Conservation (phyloP, 441 rosid genomes). For the Adansonia gregorii region DNA sequence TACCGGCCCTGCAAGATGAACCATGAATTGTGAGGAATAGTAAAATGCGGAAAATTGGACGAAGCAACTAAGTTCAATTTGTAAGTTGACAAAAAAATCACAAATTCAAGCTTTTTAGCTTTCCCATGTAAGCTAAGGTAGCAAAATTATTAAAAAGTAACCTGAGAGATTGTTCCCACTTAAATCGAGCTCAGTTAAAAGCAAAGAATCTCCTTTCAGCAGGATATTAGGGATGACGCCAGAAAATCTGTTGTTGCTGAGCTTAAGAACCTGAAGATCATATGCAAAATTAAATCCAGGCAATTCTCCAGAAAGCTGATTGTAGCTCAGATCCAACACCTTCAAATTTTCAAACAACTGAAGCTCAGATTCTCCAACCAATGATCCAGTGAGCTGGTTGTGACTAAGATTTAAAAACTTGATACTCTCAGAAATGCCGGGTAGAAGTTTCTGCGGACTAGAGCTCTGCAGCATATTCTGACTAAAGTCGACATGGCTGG, state of each 20-base stretch:
- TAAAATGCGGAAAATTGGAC: slow-evolving; percentile 10
- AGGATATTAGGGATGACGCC: slow-evolving; percentile 86
- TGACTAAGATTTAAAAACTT: slow-evolving; percentile 77
- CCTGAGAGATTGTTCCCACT: slow-evolving; percentile 98
- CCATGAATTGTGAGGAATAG: slow-evolving; percentile 27
- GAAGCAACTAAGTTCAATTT: slow-evolving; percentile 8
- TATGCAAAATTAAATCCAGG: slow-evolving; percentile 90
- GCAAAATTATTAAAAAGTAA: slow-evolving; percentile 31
- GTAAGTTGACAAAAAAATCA: not conserved
- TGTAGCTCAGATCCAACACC: slow-evolving; percentile 91
- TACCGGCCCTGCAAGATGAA: slow-evolving; percentile 61
- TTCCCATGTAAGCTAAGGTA: slow-evolving; percentile 15
- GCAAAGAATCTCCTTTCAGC: slow-evolving; percentile 86
- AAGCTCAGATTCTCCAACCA: slow-evolving; percentile 63
- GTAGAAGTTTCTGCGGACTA: slow-evolving; percentile 64
- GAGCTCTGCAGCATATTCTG: slow-evolving; percentile 69
- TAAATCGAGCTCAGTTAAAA: slow-evolving; percentile 76
- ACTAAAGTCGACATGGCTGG: slow-evolving; percentile 79
- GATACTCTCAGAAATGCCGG: slow-evolving; percentile 81
- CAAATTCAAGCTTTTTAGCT: slow-evolving; percentile 9
- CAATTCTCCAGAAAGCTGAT: slow-evolving; percentile 83
- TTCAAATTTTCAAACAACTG: slow-evolving; percentile 71
- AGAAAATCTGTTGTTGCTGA: slow-evolving; percentile 80
- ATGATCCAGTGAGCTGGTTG: slow-evolving; percentile 85
- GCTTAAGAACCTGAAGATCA: slow-evolving; percentile 88